Conservation (phyloP, 2,329 filamentous ascomycete genomes). For the Dendrostoma leiphaemia region DNA sequence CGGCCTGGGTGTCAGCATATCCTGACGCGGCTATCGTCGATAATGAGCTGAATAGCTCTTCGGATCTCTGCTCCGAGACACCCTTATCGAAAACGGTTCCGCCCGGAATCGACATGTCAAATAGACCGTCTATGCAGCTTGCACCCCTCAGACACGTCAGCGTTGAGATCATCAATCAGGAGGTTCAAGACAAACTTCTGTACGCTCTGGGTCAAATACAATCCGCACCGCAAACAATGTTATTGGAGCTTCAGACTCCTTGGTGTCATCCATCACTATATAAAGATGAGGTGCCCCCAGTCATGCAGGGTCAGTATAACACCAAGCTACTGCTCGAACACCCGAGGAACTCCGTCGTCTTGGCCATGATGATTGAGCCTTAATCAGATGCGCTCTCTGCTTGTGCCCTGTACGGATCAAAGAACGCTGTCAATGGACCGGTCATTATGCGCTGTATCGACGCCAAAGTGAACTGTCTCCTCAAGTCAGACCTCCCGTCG, state of each 20-base stretch:
- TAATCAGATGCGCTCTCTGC: conserved; percentile 47
- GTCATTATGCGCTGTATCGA: conserved; percentile 49
- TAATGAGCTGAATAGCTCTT: not conserved
- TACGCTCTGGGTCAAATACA: conserved; percentile 47
- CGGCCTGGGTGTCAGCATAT: not conserved
- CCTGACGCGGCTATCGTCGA: not conserved
- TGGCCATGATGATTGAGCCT: not conserved
- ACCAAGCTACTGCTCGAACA: not conserved
- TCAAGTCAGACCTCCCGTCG: conserved; percentile 32
- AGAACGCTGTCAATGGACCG: conserved; percentile 44
- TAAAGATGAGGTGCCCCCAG: conserved; percentile 46
- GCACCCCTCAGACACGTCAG: not conserved
- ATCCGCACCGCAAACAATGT: conserved; percentile 46
- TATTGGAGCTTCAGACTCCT: conserved; percentile 46
- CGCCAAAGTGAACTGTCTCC: conserved; percentile 40
- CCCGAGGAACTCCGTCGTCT: no score
- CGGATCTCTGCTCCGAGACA: no score
- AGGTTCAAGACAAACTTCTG: conserved; percentile 7
- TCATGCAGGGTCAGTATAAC: conserved; percentile 42
- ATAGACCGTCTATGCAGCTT: not conserved
- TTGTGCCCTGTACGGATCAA: conserved; percentile 51
- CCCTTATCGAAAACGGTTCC: not conserved
- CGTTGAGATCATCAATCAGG: conserved; percentile 1
- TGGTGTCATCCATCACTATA: conserved; percentile 55
- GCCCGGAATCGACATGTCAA: not conserved